phyloP scores from a whole-genome alignment of 2,329 filamentous ascomycete genomes.

The Catunica adiposa region DNA sequence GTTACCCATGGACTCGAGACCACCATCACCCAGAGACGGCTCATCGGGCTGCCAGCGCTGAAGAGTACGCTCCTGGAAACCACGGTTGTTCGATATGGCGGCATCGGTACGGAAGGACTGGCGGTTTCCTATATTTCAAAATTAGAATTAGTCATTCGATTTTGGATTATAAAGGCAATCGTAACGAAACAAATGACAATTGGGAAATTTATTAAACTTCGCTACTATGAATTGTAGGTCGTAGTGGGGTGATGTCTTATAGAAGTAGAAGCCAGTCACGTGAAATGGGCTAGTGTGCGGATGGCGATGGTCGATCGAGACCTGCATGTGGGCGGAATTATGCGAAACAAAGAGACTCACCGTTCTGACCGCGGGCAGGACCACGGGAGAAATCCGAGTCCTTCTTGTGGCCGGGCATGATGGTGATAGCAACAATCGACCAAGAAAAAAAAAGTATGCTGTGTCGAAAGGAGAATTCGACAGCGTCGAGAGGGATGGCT shows the following conservation, averaged over 20 bases:
- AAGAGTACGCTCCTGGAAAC: constrained; percentile 54
- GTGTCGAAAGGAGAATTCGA: neutral
- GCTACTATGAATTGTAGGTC: no score
- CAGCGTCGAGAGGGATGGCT: neutral
- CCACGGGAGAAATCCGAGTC: constrained; percentile 19
- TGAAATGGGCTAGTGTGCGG: neutral
- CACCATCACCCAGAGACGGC: constrained; percentile 40
- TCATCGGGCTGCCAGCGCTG: constrained; percentile 66
- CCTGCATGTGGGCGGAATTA: neutral
- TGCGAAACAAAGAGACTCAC: constrained; percentile 17
- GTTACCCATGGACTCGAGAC: constrained; percentile 38
- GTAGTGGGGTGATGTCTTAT: no score
- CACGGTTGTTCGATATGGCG: constrained; percentile 64
- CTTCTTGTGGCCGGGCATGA: constrained; percentile 27
- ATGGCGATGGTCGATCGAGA: neutral
- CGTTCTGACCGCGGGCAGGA: constrained; percentile 22
- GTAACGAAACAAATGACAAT: neutral
- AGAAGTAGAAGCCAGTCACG: no score
- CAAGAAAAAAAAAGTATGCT: constrained; percentile 1
- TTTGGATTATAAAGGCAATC: neutral
- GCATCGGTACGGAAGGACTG: constrained; percentile 68
- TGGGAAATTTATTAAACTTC: no score
- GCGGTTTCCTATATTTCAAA: constrained; percentile 28
- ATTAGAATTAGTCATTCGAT: neutral
- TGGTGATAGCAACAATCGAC: constrained; percentile 13